Percentiles rank a stretch among this genome's conserved stretches.
Conservation (phyloP, 2,329 filamentous ascomycete species). For the Pezicula carpinea region DNA sequence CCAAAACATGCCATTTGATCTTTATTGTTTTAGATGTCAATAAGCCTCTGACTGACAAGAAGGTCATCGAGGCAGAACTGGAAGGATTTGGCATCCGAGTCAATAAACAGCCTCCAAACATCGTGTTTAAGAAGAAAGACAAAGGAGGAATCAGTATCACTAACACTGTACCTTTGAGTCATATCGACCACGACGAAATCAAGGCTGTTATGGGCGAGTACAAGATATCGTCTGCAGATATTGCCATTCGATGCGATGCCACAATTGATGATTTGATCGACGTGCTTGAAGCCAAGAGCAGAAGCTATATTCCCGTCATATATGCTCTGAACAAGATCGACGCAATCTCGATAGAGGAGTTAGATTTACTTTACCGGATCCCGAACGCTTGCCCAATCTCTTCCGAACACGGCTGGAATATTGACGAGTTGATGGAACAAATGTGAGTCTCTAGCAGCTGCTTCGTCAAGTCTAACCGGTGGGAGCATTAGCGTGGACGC, state of each 20-base stretch:
- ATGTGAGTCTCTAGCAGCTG: conserved; percentile 53
- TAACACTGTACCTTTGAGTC: conserved; percentile 84
- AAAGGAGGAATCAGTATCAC: conserved; percentile 96
- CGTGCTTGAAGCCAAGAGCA: conserved; percentile 85
- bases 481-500: too few relatives aligned
- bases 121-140: conserved; percentile 99
- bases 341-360: conserved; percentile 93
- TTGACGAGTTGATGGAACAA: conserved; percentile 92
- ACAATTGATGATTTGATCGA: conserved; percentile 97
- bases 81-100: conserved; percentile 97
- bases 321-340: conserved; percentile 99
- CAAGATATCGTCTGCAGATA: conserved; percentile 92
- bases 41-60: conserved; percentile 95
- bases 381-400: conserved; percentile 97
- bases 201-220: conserved; percentile 98
- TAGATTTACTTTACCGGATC: conserved; percentile 93
- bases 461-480: not conserved
- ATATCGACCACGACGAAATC: conserved; percentile 95
- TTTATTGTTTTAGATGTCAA: conserved; percentile 99
- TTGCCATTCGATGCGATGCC: conserved; percentile 95
- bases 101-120: conserved; percentile 96
- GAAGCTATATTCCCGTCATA: conserved; percentile 97
- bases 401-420: conserved; percentile 95
- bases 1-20: conserved; percentile 97
- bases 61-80: conserved; percentile 88